Base-by-base conservation (phyloP, 83 land plant genomes). In the Thuja plicata region DNA sequence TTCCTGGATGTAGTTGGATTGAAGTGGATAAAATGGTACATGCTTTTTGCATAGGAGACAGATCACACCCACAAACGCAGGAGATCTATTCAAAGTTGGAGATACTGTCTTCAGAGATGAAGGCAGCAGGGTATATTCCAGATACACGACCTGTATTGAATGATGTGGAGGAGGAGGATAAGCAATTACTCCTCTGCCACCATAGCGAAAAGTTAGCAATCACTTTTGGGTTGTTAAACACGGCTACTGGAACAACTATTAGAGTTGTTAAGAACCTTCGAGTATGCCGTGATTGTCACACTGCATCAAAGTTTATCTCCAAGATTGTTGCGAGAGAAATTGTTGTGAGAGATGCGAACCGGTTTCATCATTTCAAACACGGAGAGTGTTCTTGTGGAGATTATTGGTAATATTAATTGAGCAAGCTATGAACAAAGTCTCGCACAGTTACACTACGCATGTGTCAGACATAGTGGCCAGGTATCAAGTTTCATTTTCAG, bases 311-410 rank as follows among this genome's bases (percentile, higher is more conserved):
- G 48, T 81, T 81, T 24, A 81, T 81, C 48, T 81, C 84, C 10
- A 81, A 19, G 48, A 81, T 81, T 81, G 13, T 81, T 81, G 84
- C 48, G 24, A 24, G 30, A 81, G 48, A 81, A 81, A 81, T 43
- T 81, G 30, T 81, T 21, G 48, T 41, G 50, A 81, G 84, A 21
- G 84, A 81, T 41, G 48, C 50, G 3, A 41, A 81, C 84, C 48
- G 50, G 27, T 81, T 81, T 48, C 84, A 81, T 81, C 84, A 81
- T 81, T 81, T 81, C 30, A 81, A 41, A 81, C 43, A 81, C 43
- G 48, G 84, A 9, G 30, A 41, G 48, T 81, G 48, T 81, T 81
- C 50, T 81, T 81, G 84, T 81, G 13, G n/a, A 27, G 50, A 81
- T 41, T 41, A 81, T 81, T 24, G 30, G 84, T 41, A 45, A 81